Evolutionary conservation across 2,329 filamentous ascomycete species (phyloP).

Genomic region (Salinomyces thailandicus): DNA sequence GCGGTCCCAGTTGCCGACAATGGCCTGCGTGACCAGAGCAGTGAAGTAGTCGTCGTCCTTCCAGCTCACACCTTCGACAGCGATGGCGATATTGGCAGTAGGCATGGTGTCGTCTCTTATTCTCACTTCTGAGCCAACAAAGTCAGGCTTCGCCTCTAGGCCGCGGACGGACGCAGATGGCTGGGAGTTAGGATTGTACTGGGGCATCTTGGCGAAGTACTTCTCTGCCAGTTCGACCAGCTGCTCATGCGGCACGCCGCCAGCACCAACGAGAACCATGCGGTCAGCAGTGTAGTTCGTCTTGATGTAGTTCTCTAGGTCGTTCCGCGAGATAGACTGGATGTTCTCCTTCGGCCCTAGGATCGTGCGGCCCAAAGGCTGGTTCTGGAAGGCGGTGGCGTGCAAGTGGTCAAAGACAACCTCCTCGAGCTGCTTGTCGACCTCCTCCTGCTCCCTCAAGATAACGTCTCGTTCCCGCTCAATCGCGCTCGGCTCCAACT

Average conservation of each 20-base stretch:
- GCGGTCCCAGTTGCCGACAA: constrained; percentile 99
- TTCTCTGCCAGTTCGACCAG: constrained; percentile 94
- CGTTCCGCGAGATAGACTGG: constrained; percentile 81
- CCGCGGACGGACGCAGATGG: constrained; percentile 61
- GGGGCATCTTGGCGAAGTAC: constrained; percentile 75
- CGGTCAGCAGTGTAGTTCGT: constrained; percentile 99
- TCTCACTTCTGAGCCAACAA: constrained; percentile 90
- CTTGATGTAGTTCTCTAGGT: constrained; percentile 94
- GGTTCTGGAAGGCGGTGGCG: constrained; percentile 92
- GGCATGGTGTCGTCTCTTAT: constrained; percentile 93
- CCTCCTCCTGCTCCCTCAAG: constrained; percentile 95
- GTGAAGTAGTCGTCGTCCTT: constrained; percentile 99
- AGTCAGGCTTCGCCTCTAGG: constrained; percentile 75
- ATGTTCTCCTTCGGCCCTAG: constrained; percentile 98
- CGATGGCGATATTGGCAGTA: constrained; percentile 94
- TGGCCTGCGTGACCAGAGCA: constrained; percentile 91
- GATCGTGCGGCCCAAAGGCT: constrained; percentile 94
- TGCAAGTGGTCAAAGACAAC: constrained; percentile 99
- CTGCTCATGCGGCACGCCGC: constrained; percentile 86
- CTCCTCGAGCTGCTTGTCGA: constrained; percentile 99
- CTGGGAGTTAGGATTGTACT: constrained; percentile 61
- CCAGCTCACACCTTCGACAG: constrained; percentile 99
- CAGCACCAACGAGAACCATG: constrained; percentile 95
- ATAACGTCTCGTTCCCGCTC: constrained; percentile 99
- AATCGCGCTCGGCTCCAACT: constrained; percentile 84